phyloP scores from a whole-genome alignment of 768 basidiomycete genomes.

The Pulveroboletus sp. region DNA sequence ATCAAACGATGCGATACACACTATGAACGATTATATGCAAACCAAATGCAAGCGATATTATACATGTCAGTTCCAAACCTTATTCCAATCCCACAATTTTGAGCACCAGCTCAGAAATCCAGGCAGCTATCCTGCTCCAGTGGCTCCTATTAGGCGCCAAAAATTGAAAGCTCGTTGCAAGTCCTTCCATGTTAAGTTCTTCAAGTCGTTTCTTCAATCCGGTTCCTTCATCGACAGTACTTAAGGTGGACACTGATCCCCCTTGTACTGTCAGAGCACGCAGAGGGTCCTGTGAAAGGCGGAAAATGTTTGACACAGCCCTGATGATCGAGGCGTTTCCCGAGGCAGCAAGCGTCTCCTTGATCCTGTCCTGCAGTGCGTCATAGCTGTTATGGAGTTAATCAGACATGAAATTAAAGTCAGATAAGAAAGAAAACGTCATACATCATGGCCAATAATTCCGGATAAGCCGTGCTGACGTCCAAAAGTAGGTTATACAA shows the following conservation, averaged over 20 bases:
- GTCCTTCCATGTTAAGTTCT: slow-evolving; percentile 67
- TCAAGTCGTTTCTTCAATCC: slow-evolving; percentile 54
- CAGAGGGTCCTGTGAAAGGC: slow-evolving; percentile 55
- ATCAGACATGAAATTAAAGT: slow-evolving; percentile 3
- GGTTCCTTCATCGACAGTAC: slow-evolving; percentile 54
- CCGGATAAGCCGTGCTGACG: slow-evolving; percentile 62
- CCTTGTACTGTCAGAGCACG: slow-evolving; percentile 38
- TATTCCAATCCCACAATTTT: slow-evolving; percentile 44
- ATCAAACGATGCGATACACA: slow-evolving; percentile 6
- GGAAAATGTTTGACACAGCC: slow-evolving; percentile 72
- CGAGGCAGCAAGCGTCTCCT: slow-evolving; percentile 64
- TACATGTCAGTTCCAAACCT: slow-evolving; percentile 14
- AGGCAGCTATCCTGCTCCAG: slow-evolving; percentile 64
- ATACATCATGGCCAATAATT: slow-evolving; percentile 68
- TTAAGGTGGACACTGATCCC: slow-evolving; percentile 62
- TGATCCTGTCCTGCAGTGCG: slow-evolving; percentile 68
- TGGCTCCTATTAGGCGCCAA: slow-evolving; percentile 50
- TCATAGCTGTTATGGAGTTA: slow-evolving; percentile 54
- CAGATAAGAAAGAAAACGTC: slow-evolving; percentile 32
- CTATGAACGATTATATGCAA: slow-evolving; percentile 4
- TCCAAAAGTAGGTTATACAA: slow-evolving; percentile 74
- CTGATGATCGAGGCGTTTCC: slow-evolving; percentile 69
- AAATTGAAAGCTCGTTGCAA: slow-evolving; percentile 72
- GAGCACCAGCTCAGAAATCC: slow-evolving; percentile 63
- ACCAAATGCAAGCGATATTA: slow-evolving; percentile 5